Percentiles rank a stretch among this genome's conserved stretches.
phyloP scores from a whole-genome alignment of 2,329 filamentous ascomycete species.

The Diaporthe batatas region DNA sequence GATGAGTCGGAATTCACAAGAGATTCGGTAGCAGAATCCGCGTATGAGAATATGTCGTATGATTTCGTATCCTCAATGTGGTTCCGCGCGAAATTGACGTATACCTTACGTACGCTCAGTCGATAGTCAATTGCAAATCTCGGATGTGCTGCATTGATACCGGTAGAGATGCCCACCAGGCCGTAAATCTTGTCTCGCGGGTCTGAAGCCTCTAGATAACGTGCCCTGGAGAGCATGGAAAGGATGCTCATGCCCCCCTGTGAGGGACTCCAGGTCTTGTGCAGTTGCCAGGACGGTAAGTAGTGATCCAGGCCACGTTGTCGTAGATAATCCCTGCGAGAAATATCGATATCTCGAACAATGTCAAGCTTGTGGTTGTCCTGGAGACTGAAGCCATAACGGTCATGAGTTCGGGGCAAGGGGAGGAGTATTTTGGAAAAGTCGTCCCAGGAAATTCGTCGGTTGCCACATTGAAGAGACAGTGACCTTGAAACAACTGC shows the following conservation, averaged over 20 bases:
- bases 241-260: not conserved
- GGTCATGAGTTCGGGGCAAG: not conserved
- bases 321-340: slow-evolving; percentile 5
- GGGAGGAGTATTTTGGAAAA: slow-evolving; percentile 10
- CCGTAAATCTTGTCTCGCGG: slow-evolving; percentile 17
- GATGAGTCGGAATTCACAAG: not conserved
- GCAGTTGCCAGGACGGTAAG: slow-evolving; percentile 5
- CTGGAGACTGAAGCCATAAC: slow-evolving; percentile 9
- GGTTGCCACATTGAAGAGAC: not conserved
- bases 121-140: slow-evolving; percentile 3
- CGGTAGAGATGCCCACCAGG: slow-evolving; percentile 1
- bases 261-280: not conserved
- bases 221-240: not conserved
- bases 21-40: not conserved
- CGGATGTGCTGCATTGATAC: not conserved
- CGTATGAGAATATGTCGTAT: slow-evolving; percentile 11
- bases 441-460: slow-evolving; percentile 1
- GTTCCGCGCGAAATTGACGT: slow-evolving; percentile 8
- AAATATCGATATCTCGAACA: slow-evolving; percentile 4
- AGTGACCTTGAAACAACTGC: slow-evolving; percentile 7
- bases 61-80: slow-evolving; percentile 4
- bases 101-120: not conserved
- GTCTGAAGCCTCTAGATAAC: slow-evolving; percentile 17
- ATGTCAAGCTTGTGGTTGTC: slow-evolving; percentile 4
- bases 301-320: not conserved